phyloP scores from a whole-genome alignment of 2,329 filamentous ascomycete species.

The Polychaeton citri region DNA sequence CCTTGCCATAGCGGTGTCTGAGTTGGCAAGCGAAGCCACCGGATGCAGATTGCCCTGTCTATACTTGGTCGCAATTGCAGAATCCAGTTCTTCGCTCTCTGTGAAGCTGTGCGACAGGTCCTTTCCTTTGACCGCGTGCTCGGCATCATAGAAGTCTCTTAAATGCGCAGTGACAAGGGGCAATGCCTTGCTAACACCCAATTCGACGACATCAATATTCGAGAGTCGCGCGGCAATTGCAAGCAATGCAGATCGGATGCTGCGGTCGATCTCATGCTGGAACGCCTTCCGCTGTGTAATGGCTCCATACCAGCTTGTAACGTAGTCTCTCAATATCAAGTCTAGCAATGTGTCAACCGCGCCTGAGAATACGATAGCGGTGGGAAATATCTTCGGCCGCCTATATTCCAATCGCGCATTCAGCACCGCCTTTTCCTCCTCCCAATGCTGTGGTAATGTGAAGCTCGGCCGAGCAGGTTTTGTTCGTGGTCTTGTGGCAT shows the following conservation, averaged over 20 bases:
- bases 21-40: slow-evolving; percentile 69
- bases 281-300: slow-evolving; percentile 76
- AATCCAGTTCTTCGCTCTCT: slow-evolving; percentile 88
- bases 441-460: slow-evolving; percentile 43
- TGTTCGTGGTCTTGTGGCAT: neutral
- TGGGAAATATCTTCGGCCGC: slow-evolving; percentile 56
- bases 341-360: slow-evolving; percentile 68
- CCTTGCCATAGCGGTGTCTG: slow-evolving; percentile 71
- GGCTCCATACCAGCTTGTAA: slow-evolving; percentile 74
- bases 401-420: slow-evolving; percentile 54
- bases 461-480: slow-evolving; percentile 13
- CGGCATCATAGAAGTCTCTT: slow-evolving; percentile 80
- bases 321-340: slow-evolving; percentile 68
- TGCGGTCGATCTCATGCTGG: slow-evolving; percentile 71
- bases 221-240: slow-evolving; percentile 60
- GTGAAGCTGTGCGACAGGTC: slow-evolving; percentile 83
- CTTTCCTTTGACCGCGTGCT: slow-evolving; percentile 71
- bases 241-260: slow-evolving; percentile 58
- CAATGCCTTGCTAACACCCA: slow-evolving; percentile 67
- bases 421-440: slow-evolving; percentile 53
- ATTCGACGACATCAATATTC: slow-evolving; percentile 69
- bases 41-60: slow-evolving; percentile 76
- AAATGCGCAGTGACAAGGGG: slow-evolving; percentile 83
- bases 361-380: slow-evolving; percentile 64
- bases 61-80: slow-evolving; percentile 92